Conservation (phyloP, 2,329 filamentous ascomycete species). For the Aureobasidium sp. region DNA sequence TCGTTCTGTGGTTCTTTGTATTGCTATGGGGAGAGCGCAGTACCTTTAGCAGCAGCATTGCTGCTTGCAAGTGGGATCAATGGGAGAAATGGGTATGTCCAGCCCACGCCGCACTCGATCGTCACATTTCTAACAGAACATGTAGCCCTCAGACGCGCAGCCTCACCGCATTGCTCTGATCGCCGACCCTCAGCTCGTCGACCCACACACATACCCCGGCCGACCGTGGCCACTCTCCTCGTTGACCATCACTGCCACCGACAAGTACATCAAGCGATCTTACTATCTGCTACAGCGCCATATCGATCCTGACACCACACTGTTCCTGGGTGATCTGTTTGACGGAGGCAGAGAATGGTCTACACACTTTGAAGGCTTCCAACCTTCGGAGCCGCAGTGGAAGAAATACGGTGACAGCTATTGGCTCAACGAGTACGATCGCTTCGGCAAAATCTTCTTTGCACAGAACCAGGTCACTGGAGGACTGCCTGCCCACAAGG, state of each 20-base stretch:
- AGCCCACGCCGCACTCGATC: neutral
- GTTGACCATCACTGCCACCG: conserved; percentile 66
- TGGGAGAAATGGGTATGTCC: conserved; percentile 86
- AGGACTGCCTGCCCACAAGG: conserved; percentile 63
- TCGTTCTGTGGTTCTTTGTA: conserved; percentile 62
- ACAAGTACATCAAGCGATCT: conserved; percentile 79
- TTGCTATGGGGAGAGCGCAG: conserved; percentile 81
- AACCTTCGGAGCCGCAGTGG: conserved; percentile 58
- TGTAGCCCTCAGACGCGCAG: conserved; percentile 66
- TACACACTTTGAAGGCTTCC: conserved; percentile 35
- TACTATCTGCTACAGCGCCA: conserved; percentile 70
- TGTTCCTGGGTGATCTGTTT: conserved; percentile 92
- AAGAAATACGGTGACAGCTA: conserved; percentile 71
- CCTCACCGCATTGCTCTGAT: conserved; percentile 82
- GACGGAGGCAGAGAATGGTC: conserved; percentile 97
- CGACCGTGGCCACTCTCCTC: conserved; percentile 66
- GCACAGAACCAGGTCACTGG: conserved; percentile 35
- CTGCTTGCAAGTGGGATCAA: conserved; percentile 68
- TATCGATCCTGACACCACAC: conserved; percentile 75
- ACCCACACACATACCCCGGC: conserved; percentile 90
- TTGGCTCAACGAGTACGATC: conserved; percentile 79
- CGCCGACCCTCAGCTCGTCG: conserved; percentile 85
- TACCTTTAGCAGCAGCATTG: conserved; percentile 64
- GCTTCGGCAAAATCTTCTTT: conserved; percentile 83
- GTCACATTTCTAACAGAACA: neutral